phyloP scores from a whole-genome alignment of 164 flowering plant genomes.

The Malania oleifera region DNA sequence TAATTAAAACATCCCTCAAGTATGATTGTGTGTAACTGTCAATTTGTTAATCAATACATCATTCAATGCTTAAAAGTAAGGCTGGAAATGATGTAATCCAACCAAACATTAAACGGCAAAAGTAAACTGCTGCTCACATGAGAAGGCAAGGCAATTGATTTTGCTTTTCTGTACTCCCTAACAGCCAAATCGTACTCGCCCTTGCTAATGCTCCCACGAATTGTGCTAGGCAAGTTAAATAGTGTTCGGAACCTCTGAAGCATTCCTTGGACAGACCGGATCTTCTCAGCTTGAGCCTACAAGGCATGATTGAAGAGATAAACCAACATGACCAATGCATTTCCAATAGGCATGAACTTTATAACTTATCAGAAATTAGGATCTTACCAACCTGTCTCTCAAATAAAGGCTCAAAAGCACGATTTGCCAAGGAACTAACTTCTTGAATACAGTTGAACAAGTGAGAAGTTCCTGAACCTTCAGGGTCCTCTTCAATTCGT shows the following conservation, averaged over 20 bases:
- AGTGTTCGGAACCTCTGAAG: conserved; percentile 96
- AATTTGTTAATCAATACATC: too few species aligned
- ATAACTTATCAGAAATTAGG: conserved; percentile 8
- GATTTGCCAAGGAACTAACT: conserved; percentile 74
- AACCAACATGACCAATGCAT: neutral
- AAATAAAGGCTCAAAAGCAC: conserved; percentile 86
- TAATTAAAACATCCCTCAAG: too few species aligned
- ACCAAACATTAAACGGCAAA: neutral
- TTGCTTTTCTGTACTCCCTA: conserved; percentile 96
- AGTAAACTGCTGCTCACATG: conserved; percentile 52
- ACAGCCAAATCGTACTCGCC: conserved; percentile 99
- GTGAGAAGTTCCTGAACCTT: conserved; percentile 94
- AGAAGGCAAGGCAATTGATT: conserved; percentile 94
- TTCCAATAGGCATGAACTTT: conserved; percentile 4
- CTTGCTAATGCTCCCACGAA: conserved; percentile 91
- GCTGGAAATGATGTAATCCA: conserved; percentile 1
- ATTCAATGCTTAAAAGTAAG: conserved; percentile 4
- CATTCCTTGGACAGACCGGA: conserved; percentile 99
- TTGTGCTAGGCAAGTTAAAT: conserved; percentile 93
- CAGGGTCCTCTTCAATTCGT: conserved; percentile 98
- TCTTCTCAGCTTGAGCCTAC: conserved; percentile 98
- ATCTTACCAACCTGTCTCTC: conserved; percentile 86
- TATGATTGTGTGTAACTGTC: too few species aligned
- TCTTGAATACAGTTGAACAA: conserved; percentile 63
- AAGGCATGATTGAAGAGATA: conserved; percentile 10